Evolutionary conservation across 73 alveolate genomes (phyloP), one percentile per base, ranked within the genome.

Genomic region (Paramecium primaurelia): DNA sequence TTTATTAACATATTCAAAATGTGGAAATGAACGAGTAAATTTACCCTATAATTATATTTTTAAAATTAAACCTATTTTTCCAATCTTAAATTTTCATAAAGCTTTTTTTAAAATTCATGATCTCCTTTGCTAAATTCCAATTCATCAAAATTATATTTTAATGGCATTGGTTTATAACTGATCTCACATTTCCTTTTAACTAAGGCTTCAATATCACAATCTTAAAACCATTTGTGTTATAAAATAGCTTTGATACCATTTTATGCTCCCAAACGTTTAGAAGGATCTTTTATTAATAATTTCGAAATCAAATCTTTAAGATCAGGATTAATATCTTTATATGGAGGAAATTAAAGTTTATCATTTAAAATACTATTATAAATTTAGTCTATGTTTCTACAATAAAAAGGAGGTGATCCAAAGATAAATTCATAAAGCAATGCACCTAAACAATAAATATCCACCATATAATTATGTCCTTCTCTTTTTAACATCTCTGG

Each of bases 401-500:
- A 86, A 83, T 95, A 96, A 88, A 93, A 96, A 8, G 99, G 99
- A 30, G 98, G 97, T 64, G 93, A 75, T 10, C 98, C 99, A 38
- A 97, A 90, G 6, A 96, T 92, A 98, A 97, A 92, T 94, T 97
- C 99, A 97, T 93, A 96, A 51, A 97, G 93, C 1, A 97, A 89
- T 36, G 97, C 96, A 1, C 99, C 99, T 32, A 97, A 83, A 34
- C 97, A 89, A 92, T 96, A 97, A 40, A 95, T 95, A 89, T 97
- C 99, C 64, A 96, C 96, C 80, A 86, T 71, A 59, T 20, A 60
- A 60, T 94, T 86, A 83, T 96, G 98, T 10, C 98, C 97, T 14
- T 93, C 93, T 16, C 98, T 94, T 25, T 91, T 20, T 25, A 97
- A 94, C 98, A 97, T 96, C 88, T 97, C 99, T 4, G 99, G 99